Evolutionary conservation across 208 protist species (phyloP).

Genomic region (Acanthamoeba royreba): DNA sequence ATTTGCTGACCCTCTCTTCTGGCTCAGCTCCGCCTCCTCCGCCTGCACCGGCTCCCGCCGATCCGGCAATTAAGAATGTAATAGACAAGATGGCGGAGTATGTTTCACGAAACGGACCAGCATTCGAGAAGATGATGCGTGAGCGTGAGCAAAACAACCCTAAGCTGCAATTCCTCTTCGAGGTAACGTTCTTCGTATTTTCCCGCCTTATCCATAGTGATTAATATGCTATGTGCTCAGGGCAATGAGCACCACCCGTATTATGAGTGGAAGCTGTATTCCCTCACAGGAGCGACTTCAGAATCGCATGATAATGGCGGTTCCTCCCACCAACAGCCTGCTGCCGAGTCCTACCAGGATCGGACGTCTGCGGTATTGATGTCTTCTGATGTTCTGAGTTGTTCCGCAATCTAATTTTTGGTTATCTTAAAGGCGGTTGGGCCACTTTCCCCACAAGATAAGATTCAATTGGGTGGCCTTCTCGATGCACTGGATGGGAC

Average conservation of each 20-base stretch:
- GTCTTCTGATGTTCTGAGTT: neutral
- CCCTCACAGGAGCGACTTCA: neutral
- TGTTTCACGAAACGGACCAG: neutral
- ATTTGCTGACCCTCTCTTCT: neutral
- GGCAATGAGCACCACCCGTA: slow-evolving; percentile 15
- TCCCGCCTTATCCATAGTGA: neutral
- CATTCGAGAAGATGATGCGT: slow-evolving; percentile 32
- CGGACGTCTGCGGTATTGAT: neutral
- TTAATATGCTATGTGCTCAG: neutral
- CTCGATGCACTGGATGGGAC: neutral
- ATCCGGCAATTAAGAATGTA: neutral
- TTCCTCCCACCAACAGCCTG: neutral
- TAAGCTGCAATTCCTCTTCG: slow-evolving; percentile 44
- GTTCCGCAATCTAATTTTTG: neutral
- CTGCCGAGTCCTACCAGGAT: neutral
- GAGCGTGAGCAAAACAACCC: slow-evolving; percentile 43
- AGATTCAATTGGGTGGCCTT: neutral
- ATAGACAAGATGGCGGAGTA: slow-evolving; percentile 45
- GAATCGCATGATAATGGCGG: neutral
- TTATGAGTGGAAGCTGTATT: slow-evolving; percentile 17
- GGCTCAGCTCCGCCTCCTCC: neutral
- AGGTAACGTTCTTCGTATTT: neutral
- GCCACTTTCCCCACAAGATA: neutral
- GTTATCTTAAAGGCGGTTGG: neutral
- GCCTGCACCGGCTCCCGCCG: neutral